Evolutionary conservation across 225 moss, liverwort and hornwort genomes (phyloP).

Genomic region (Neckera pumila): DNA sequence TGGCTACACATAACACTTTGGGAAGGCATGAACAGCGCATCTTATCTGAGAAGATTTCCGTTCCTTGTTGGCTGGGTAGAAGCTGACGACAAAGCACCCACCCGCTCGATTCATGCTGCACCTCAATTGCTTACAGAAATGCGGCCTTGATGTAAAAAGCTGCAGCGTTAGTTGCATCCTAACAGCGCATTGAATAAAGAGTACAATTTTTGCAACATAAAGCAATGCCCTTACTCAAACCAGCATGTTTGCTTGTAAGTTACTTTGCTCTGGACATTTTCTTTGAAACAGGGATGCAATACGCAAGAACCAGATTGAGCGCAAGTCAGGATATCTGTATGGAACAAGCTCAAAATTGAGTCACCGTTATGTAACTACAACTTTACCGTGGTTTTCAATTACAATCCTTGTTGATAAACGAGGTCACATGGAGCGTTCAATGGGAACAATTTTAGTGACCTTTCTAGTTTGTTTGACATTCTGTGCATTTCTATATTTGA

Average conservation of each 20-base stretch:
- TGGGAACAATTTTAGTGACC: neutral
- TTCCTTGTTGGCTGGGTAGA: neutral
- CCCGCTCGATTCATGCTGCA: neutral
- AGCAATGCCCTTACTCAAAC: neutral
- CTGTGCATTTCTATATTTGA: conserved; percentile 1
- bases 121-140: neutral
- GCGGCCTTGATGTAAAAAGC: neutral
- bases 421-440: neutral
- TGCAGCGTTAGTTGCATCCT: neutral
- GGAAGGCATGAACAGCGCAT: neutral
- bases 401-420: neutral
- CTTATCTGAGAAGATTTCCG: neutral
- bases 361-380: neutral
- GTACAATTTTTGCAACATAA: neutral
- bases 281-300: neutral
- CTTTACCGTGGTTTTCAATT: neutral
- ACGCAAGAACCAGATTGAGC: neutral
- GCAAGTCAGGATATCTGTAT: neutral
- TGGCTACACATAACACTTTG: neutral
- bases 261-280: neutral
- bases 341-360: neutral
- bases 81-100: neutral
- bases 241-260: neutral
- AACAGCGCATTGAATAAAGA: neutral
- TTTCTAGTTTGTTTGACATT: neutral